These are phyloP conservation scores for Acidiella bohemica DNA, from an alignment of 495 filamentous ascomycete species.

Conservation along the genomic window DNA sequence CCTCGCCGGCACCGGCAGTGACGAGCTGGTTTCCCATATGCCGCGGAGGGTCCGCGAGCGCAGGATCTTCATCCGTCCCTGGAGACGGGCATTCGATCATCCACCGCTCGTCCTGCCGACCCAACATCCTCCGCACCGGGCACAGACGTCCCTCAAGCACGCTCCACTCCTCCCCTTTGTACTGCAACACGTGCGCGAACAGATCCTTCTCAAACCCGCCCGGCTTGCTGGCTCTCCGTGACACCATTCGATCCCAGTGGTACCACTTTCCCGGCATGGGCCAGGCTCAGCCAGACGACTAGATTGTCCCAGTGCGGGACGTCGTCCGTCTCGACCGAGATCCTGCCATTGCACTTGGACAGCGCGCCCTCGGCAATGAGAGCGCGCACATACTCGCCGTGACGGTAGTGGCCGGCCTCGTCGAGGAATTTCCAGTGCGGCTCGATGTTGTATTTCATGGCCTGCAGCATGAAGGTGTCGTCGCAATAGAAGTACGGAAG, in stretches of 20 bases:
- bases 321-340: background rate
- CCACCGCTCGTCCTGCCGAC: background rate
- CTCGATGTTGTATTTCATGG: background rate
- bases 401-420: background rate
- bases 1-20: too few relatives aligned
- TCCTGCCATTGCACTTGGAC: background rate
- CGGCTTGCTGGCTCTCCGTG: too few relatives aligned
- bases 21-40: too few relatives aligned
- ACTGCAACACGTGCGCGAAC: background rate
- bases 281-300: slow-evolving; percentile 1
- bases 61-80: background rate
- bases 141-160: background rate
- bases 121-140: background rate
- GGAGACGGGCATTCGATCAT: background rate
- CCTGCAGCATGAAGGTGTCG: background rate
- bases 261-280: background rate
- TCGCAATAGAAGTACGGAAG: background rate
- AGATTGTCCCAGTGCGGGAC: slow-evolving; percentile 5
- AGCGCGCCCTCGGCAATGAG: too few relatives aligned
- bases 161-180: background rate
- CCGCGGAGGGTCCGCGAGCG: too few relatives aligned
- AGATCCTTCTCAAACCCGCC: slow-evolving; percentile 2
- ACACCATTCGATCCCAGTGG: background rate
- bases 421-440: background rate
- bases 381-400: too few relatives aligned